Percentiles rank a stretch among this genome's conserved stretches.
Evolutionary conservation across 257 asterid genomes (phyloP).

Genomic region (Leptodermis oblonga): DNA sequence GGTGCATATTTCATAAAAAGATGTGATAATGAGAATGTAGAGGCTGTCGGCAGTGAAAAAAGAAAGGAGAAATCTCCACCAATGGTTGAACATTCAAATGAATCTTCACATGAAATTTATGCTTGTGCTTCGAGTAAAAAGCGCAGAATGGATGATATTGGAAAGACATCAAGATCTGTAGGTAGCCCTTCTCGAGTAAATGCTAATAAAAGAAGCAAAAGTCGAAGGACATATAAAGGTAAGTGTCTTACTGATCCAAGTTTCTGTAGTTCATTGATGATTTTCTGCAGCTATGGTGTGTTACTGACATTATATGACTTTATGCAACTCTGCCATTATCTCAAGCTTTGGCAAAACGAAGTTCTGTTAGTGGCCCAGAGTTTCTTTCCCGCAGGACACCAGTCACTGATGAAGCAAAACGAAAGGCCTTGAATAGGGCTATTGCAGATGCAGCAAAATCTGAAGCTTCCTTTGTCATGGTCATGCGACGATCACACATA

Average conservation of each 20-base stretch:
- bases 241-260: background rate
- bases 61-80: conserved; percentile 11
- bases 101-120: conserved; percentile 10
- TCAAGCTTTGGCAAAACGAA: background rate
- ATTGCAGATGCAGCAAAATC: conserved; percentile 17
- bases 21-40: conserved; percentile 23
- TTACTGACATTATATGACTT: background rate
- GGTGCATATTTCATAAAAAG: conserved; percentile 32
- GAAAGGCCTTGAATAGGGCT: conserved; percentile 21
- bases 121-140: too few species aligned
- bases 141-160: background rate
- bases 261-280: background rate
- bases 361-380: background rate
- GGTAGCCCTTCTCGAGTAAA: background rate
- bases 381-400: conserved; percentile 26
- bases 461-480: conserved; percentile 18
- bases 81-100: conserved; percentile 6
- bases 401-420: conserved; percentile 28
- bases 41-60: conserved; percentile 9
- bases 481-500: conserved; percentile 34
- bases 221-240: background rate
- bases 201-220: background rate
- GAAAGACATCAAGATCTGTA: conserved; percentile 6
- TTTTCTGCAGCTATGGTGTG: background rate
- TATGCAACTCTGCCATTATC: background rate